Evolutionary conservation across 2,329 filamentous ascomycete species (phyloP).

Genomic region (Bipolaris bicolor): DNA sequence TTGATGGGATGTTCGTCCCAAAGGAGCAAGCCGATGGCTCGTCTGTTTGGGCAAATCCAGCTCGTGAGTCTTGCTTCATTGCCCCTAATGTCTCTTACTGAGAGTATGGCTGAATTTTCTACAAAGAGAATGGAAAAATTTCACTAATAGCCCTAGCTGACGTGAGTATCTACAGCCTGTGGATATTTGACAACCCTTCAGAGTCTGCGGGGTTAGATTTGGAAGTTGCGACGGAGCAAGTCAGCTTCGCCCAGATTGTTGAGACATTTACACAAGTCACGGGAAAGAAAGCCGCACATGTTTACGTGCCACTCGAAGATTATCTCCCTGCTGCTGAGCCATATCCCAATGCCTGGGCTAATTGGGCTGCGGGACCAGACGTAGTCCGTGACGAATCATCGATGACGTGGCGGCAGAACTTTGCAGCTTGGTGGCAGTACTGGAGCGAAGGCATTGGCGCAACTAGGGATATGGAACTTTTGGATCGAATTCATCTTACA

Average conservation of each 20-base stretch:
- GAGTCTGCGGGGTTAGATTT: constrained; percentile 35
- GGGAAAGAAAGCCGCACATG: constrained; percentile 37
- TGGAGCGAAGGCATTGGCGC: constrained; percentile 53
- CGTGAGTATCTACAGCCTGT: constrained; percentile 36
- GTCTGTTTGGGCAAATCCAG: not conserved
- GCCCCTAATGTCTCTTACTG: not conserved
- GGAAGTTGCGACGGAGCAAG: constrained; percentile 36
- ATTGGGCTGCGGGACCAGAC: not conserved
- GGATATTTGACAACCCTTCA: constrained; percentile 37
- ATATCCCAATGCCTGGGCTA: not conserved
- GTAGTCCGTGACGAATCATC: not conserved
- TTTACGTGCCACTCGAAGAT: constrained; percentile 13
- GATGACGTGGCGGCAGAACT: constrained; percentile 28
- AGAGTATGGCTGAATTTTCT: not conserved
- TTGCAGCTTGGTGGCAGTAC: constrained; percentile 56
- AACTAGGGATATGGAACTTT: constrained; percentile 47
- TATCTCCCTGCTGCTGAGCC: not conserved
- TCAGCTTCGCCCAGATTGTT: constrained; percentile 38
- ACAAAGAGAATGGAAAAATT: not conserved
- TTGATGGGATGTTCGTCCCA: not conserved
- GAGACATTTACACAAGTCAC: constrained; percentile 43
- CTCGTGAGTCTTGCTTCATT: not conserved
- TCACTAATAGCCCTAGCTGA: constrained; percentile 24
- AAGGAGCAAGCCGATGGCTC: not conserved
- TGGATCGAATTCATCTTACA: constrained; percentile 60